Conservation (phyloP, 495 filamentous ascomycete genomes). For the Penicillium fimorum region DNA sequence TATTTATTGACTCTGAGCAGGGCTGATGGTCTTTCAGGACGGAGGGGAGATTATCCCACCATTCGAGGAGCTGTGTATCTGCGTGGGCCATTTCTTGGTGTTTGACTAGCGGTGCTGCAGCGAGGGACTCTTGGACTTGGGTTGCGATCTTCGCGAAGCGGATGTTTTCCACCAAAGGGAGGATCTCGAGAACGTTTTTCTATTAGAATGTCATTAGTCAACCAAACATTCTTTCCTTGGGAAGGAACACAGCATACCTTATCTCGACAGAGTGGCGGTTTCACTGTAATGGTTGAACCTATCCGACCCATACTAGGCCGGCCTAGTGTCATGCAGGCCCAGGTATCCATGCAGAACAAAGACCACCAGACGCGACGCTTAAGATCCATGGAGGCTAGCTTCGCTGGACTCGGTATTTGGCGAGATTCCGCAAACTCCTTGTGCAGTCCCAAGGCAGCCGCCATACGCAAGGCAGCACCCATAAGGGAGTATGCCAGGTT, state of each 20-base stretch:
- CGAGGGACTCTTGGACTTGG: constrained; percentile 72
- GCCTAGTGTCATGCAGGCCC: constrained; percentile 74
- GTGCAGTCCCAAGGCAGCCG: constrained; percentile 70
- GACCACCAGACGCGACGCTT: constrained; percentile 78
- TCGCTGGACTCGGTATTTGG: constrained; percentile 38
- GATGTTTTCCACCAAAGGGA: constrained; percentile 74
- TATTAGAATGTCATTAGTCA: constrained; percentile 39
- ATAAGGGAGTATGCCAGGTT: constrained; percentile 57
- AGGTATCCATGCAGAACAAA: constrained; percentile 76
- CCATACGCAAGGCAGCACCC: constrained; percentile 67
- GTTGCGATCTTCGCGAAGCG: constrained; percentile 79
- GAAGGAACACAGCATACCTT: constrained; percentile 37
- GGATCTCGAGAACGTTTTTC: constrained; percentile 54
- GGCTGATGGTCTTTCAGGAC: constrained; percentile 67
- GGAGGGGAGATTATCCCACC: constrained; percentile 69
- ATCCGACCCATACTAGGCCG: constrained; percentile 73
- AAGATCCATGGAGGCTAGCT: constrained; percentile 49
- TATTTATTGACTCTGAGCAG: constrained; percentile 67
- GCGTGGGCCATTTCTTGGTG: constrained; percentile 62
- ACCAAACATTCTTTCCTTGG: constrained; percentile 7
- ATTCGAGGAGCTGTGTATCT: constrained; percentile 65
- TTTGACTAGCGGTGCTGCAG: constrained; percentile 63
- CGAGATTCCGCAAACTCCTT: constrained; percentile 57
- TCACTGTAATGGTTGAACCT: constrained; percentile 70
- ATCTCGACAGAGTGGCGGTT: constrained; percentile 60